Evolutionary conservation across 352 stramenopile species (phyloP).

Genomic region (Phytophthora uliginosa): DNA sequence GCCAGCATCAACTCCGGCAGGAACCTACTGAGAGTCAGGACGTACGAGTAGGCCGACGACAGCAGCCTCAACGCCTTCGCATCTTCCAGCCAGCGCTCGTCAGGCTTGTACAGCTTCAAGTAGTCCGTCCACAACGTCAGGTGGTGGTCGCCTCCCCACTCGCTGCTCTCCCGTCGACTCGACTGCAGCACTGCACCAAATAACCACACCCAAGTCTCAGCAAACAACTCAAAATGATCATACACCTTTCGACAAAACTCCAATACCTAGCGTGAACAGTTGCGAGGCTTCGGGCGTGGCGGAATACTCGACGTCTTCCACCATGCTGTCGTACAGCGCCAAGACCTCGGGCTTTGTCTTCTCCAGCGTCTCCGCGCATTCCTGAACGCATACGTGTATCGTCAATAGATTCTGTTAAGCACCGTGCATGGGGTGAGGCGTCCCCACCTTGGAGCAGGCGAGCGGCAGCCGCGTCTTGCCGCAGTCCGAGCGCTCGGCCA

Average conservation of each 20-base stretch:
- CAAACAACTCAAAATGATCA: not conserved
- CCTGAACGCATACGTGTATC: slow-evolving; percentile 24
- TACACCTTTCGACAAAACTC: slow-evolving; percentile 16
- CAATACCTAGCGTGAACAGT: slow-evolving; percentile 58
- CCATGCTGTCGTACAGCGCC: slow-evolving; percentile 49
- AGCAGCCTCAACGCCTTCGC: slow-evolving; percentile 52
- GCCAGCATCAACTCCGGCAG: slow-evolving; percentile 31
- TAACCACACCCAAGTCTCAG: not conserved
- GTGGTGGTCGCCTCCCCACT: slow-evolving; percentile 16
- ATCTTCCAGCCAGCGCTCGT: slow-evolving; percentile 45
- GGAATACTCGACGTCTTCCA: slow-evolving; percentile 54
- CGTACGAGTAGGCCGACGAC: slow-evolving; percentile 78
- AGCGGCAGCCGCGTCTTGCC: slow-evolving; percentile 50
- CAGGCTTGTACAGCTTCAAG: slow-evolving; percentile 48
- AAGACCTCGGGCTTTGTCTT: slow-evolving; percentile 36
- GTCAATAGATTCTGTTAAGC: slow-evolving; percentile 5
- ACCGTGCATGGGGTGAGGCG: not conserved
- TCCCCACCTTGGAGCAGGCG: slow-evolving; percentile 52
- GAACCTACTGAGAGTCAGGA: slow-evolving; percentile 70
- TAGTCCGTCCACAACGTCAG: slow-evolving; percentile 57
- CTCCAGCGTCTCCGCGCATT: slow-evolving; percentile 44
- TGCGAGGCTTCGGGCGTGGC: slow-evolving; percentile 42
- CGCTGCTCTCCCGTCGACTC: slow-evolving; percentile 27
- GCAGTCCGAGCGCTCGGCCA: slow-evolving; percentile 42
- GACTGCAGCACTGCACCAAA: slow-evolving; percentile 40